Evolutionary conservation across 1,284 basidiomycete species (phyloP).

Genomic region (Ganoderma resinaceum): DNA sequence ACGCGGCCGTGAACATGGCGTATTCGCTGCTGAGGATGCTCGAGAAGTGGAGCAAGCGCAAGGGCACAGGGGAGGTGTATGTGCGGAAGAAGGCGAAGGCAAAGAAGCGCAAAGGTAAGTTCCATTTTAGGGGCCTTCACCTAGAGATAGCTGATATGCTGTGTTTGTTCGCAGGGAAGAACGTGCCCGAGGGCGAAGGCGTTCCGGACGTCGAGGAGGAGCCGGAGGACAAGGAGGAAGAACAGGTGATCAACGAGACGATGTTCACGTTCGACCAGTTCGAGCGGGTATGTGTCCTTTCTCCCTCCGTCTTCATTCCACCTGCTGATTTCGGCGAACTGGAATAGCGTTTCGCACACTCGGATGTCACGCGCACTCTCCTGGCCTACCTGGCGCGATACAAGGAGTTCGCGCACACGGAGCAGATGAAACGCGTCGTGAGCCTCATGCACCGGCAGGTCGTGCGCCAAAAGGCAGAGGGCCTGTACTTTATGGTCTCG

Average conservation of each 20-base stretch:
- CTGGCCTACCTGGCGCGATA: constrained; percentile 83
- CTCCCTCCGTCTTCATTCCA: constrained; percentile 6
- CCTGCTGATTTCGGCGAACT: not conserved
- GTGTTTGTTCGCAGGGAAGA: constrained; percentile 32
- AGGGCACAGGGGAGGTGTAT: constrained; percentile 69
- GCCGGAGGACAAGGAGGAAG: constrained; percentile 56
- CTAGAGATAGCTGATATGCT: not conserved
- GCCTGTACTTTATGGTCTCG: constrained; percentile 92
- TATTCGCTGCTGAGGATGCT: constrained; percentile 87
- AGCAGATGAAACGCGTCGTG: constrained; percentile 88
- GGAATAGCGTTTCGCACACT: constrained; percentile 80
- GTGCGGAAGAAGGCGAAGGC: constrained; percentile 75
- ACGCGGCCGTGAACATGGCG: constrained; percentile 83
- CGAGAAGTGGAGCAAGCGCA: constrained; percentile 83
- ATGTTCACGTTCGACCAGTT: constrained; percentile 91
- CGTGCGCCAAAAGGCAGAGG: constrained; percentile 88
- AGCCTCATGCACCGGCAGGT: constrained; percentile 89
- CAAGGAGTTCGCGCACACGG: constrained; percentile 79
- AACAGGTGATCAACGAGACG: constrained; percentile 79
- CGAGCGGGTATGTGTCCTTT: constrained; percentile 65
- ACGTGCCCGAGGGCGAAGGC: constrained; percentile 56
- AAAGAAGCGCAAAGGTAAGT: constrained; percentile 47
- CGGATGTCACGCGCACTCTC: constrained; percentile 84
- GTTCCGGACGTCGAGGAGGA: constrained; percentile 74
- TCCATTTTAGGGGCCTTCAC: not conserved